Conservation (phyloP, 306 rosid genomes). For the Senna siamea region DNA sequence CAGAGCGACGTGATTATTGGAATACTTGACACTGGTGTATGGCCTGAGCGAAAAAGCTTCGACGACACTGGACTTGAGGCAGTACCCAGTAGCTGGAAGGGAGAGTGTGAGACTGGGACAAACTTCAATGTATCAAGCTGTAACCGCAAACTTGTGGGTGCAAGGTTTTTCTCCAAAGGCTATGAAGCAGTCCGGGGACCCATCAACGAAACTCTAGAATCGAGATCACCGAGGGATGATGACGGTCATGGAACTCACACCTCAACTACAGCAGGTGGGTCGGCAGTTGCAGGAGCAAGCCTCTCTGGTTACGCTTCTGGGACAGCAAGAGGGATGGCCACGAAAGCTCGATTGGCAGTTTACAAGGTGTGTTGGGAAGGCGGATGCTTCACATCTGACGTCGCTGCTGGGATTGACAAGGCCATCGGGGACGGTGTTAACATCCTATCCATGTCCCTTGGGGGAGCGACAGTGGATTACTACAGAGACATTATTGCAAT, state of each 20-base stretch:
- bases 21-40: conserved; percentile 83
- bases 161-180: conserved; percentile 72
- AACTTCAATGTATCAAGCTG: conserved; percentile 72
- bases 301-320: conserved; percentile 80
- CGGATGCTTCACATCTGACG: conserved; percentile 73
- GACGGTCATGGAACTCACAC: conserved; percentile 97
- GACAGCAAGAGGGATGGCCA: conserved; percentile 88
- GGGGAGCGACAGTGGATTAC: conserved; percentile 58
- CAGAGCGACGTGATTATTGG: conserved; percentile 69
- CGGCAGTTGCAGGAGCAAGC: conserved; percentile 70
- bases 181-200: conserved; percentile 67
- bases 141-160: conserved; percentile 82
- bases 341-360: conserved; percentile 73
- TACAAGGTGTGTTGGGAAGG: conserved; percentile 85
- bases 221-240: conserved; percentile 86
- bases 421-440: conserved; percentile 81
- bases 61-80: conserved; percentile 68
- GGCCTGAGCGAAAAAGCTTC: conserved; percentile 83
- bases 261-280: conserved; percentile 85
- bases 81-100: conserved; percentile 76
- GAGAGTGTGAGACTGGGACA: conserved; percentile 66
- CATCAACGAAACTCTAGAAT: conserved; percentile 55
- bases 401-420: conserved; percentile 79
- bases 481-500: conserved; percentile 66
- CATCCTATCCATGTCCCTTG: conserved; percentile 82